Evolutionary conservation across 176 grass and related monocot species (phyloP).

Genomic region (Paspalum vaginatum): DNA sequence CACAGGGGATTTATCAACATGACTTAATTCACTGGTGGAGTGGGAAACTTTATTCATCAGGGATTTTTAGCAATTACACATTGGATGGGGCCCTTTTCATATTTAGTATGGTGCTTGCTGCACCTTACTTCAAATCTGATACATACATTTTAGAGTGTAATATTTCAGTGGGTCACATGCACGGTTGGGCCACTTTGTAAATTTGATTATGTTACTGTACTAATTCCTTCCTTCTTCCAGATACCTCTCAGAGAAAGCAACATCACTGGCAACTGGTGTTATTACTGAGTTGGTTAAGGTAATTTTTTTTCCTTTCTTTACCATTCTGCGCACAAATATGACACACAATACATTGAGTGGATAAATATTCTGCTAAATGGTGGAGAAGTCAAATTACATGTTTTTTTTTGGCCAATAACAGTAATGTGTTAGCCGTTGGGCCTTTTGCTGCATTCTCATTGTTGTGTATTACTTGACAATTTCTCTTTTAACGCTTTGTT

Average conservation of each 20-base stretch:
- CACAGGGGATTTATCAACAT: background rate
- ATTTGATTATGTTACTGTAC: background rate
- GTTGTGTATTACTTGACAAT: background rate
- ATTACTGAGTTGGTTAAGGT: constrained; percentile 82
- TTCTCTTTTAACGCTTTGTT: constrained; percentile 7
- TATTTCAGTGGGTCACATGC: background rate
- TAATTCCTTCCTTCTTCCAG: constrained; percentile 57
- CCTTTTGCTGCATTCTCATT: background rate
- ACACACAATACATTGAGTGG: background rate
- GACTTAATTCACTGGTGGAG: background rate
- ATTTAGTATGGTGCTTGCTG: background rate
- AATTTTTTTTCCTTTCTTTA: constrained; percentile 11
- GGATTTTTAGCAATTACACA: background rate
- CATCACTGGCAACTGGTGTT: constrained; percentile 65
- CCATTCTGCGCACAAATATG: constrained; percentile 7
- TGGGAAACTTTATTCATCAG: background rate
- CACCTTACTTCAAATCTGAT: background rate
- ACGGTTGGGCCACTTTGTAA: background rate
- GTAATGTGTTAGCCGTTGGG: background rate
- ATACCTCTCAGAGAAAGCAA: constrained; percentile 87
- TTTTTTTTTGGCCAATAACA: constrained; percentile 16
- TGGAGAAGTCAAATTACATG: constrained; percentile 8
- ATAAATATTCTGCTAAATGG: constrained; percentile 21
- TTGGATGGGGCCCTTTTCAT: background rate
- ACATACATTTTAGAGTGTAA: background rate